Evolutionary conservation across 2,329 filamentous ascomycete species (phyloP).

Genomic region (Lasiodiplodia gonubiensis): DNA sequence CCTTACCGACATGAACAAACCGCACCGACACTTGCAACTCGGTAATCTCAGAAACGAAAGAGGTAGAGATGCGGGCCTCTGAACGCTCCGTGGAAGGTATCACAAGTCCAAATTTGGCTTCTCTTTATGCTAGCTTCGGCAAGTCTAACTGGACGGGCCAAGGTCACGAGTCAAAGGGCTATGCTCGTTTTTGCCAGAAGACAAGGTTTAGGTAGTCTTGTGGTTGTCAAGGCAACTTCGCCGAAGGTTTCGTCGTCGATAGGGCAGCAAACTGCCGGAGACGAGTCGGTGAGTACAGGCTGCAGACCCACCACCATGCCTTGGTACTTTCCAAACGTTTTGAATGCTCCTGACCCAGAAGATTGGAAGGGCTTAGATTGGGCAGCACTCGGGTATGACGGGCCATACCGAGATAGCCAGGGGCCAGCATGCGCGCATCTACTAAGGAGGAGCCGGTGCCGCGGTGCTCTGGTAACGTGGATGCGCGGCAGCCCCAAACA

Average conservation of each 20-base stretch:
- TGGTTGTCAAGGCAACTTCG: neutral
- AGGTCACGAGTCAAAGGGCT: neutral
- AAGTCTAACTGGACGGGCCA: neutral
- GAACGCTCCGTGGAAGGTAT: constrained; percentile 10
- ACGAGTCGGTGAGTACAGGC: constrained; percentile 16
- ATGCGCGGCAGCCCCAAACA: constrained; percentile 12
- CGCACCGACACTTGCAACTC: constrained; percentile 3
- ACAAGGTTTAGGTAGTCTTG: neutral
- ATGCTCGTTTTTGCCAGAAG: neutral
- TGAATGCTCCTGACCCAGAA: constrained; percentile 8
- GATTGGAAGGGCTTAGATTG: constrained; percentile 15
- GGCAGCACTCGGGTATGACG: constrained; percentile 15
- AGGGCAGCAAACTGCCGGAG: constrained; percentile 9
- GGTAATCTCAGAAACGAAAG: constrained; percentile 6
- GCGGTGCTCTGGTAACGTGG: neutral
- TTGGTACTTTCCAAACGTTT: neutral
- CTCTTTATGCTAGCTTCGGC: neutral
- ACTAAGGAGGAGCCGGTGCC: neutral
- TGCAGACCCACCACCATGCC: neutral
- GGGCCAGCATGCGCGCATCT: constrained; percentile 12
- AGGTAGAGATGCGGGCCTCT: neutral
- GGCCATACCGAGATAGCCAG: constrained; percentile 19
- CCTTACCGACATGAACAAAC: neutral
- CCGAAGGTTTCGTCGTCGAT: neutral
- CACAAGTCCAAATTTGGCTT: constrained; percentile 1